A percentile compares a stretch with the other conserved stretches of the same genome.
Evolutionary conservation across 108 stramenopile species (phyloP).

Genomic region (Fragilaria radians): DNA sequence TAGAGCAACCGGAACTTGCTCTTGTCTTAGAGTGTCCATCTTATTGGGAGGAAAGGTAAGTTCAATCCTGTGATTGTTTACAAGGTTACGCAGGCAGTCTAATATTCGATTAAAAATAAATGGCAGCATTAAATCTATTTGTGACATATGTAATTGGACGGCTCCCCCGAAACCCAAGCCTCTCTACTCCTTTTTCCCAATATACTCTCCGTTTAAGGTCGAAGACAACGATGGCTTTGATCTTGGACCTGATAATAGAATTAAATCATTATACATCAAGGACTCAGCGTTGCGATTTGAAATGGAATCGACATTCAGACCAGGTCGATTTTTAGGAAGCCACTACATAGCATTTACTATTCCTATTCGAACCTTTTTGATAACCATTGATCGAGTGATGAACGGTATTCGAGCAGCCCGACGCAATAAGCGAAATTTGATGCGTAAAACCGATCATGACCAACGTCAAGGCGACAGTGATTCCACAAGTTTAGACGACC

Average conservation of each 20-base stretch:
- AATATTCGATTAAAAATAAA: neutral
- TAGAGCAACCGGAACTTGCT: conserved; percentile 71
- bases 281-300: conserved; percentile 79
- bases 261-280: conserved; percentile 60
- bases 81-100: no score
- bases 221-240: conserved; percentile 79
- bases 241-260: conserved; percentile 75
- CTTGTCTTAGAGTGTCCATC: conserved; percentile 77
- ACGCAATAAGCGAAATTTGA: conserved; percentile 50
- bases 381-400: conserved; percentile 72
- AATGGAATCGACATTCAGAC: conserved; percentile 66
- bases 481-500: no score
- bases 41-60: conserved; percentile 59
- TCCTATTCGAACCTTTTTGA: conserved; percentile 75
- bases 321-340: conserved; percentile 81
- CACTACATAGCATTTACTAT: conserved; percentile 85
- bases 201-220: conserved; percentile 74
- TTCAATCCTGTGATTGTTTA: no score
- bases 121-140: conserved; percentile 11
- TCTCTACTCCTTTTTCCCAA: conserved; percentile 73
- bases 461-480: no score
- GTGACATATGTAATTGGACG: conserved; percentile 4
- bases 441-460: no score
- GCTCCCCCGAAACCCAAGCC: conserved; percentile 47
- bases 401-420: conserved; percentile 73